A percentile compares a stretch with the other conserved stretches of the same genome.
Evolutionary conservation across 2,329 filamentous ascomycete species (phyloP).

Genomic region (Talaromyces sp.): DNA sequence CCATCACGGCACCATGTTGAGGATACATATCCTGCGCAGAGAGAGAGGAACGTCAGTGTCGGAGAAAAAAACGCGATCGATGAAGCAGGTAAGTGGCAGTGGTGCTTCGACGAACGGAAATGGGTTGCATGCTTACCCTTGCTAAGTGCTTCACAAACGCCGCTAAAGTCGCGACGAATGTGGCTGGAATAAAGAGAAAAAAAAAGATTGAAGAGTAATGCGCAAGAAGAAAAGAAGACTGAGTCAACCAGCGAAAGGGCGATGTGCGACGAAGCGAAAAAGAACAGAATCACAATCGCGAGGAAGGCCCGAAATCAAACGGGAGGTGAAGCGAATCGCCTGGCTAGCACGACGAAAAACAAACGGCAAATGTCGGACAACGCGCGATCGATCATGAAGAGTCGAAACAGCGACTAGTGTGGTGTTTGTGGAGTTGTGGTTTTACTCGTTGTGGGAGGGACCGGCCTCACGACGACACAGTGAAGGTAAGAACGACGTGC

Average conservation of each 20-base stretch:
- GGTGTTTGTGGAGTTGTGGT: neutral
- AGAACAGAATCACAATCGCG: neutral
- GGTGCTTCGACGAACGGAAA: neutral
- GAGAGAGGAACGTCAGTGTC: neutral
- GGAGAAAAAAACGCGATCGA: neutral
- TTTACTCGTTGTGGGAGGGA: slow-evolving; percentile 1
- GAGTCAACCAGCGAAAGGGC: neutral
- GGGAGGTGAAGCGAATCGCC: slow-evolving; percentile 3
- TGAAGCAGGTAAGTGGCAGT: neutral
- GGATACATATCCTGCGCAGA: slow-evolving; percentile 59
- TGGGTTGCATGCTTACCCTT: neutral
- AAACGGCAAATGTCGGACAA: slow-evolving; percentile 4
- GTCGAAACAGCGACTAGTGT: neutral
- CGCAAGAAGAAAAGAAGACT: neutral
- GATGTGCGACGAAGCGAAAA: neutral
- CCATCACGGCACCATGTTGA: slow-evolving; percentile 75
- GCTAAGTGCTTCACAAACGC: neutral
- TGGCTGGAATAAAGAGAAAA: neutral
- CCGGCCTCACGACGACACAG: slow-evolving; percentile 13
- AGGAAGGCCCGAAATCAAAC: neutral
- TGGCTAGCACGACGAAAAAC: slow-evolving; percentile 6
- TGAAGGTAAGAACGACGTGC: slow-evolving; percentile 13
- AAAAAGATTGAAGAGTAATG: neutral
- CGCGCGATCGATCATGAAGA: slow-evolving; percentile 5
- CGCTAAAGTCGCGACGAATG: slow-evolving; percentile 2